Base-by-base conservation (phyloP, 2,329 filamentous ascomycete species). In the Escovopsis weberi region DNA sequence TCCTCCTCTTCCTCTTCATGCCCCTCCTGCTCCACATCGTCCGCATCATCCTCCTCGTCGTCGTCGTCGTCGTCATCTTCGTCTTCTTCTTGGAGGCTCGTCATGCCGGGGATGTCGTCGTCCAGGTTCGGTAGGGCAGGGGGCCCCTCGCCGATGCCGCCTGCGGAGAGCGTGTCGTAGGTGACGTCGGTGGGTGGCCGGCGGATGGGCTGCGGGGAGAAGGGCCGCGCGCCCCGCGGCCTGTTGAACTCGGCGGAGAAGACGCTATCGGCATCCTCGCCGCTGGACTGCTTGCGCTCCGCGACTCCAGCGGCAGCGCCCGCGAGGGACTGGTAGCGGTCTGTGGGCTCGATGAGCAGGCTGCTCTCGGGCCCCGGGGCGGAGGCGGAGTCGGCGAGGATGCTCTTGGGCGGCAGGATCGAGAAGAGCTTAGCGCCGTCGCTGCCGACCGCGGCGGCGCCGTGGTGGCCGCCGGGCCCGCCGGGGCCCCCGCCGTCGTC, bases 371-470 rank as follows among this genome's bases (percentile, higher is more conserved):
- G 65, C 30, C 56, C 58, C 8, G 11, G 28, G 28, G 28, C 64
- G 6, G 66, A 65, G 2, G 58, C 61, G 6, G 62, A 52, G 38
- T 76, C 73, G 35, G 72, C 70, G 5, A 80, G 68, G 51, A 80
- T 80, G 53, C 74, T 78, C 58, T 74, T 76, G 11, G 75, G 72
- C 34, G 75, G 75, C 39, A 80, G 59, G 49, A 80, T 79, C 52
- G 74, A 78, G 58, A 80, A 81, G 50, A 81, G 64, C 60, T 75
- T 77, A 12, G 55, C 53, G 43, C 52, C 52, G 46, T 53, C 60
- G 47, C 56, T 56, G 42, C 61, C 56, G 4, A 48, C 57, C 4
- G 53, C 58, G 5, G 57, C 56, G 6, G 57, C 57, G 26, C 59
- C 55, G 30, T 57, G 59, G 9, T 47, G 38, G 4, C 28, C 53